These are phyloP conservation scores for Gossypium aridum DNA, from an alignment of 441 rosid genomes.

Conservation along the genomic window DNA sequence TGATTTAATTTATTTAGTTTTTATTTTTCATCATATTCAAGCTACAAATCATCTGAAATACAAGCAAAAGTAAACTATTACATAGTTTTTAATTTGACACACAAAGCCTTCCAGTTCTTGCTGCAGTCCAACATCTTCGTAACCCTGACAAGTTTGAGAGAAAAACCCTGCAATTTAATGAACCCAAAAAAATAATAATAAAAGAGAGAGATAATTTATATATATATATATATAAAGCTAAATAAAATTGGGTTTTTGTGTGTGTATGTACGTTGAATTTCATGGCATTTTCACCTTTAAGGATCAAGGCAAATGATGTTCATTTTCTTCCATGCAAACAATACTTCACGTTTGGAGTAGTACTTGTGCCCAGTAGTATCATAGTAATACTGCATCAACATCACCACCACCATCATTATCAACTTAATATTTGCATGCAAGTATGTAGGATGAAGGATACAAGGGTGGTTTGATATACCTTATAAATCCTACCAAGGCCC, in stretches of 20 bases:
- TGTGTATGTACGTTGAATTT: neutral
- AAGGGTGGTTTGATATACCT: neutral
- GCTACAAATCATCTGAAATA: too few species aligned
- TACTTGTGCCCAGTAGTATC: neutral
- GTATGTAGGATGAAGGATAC: neutral
- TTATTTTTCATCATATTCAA: too few species aligned
- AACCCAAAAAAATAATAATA: neutral
- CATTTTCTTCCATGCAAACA: neutral
- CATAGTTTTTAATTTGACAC: too few species aligned
- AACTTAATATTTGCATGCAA: neutral
- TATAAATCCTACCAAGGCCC: neutral
- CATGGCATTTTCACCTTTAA: neutral
- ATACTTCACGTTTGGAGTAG: neutral
- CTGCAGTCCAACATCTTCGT: neutral
- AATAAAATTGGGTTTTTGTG: too few species aligned
- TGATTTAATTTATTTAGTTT: too few species aligned
- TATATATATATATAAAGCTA: too few species aligned
- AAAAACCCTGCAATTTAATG: too few species aligned
- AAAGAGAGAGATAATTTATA: too few species aligned
- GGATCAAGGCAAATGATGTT: slow-evolving; percentile 11
- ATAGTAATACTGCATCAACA: slow-evolving; percentile 20
- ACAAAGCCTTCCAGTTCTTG: too few species aligned
- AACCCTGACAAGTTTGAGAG: neutral
- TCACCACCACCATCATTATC: neutral
- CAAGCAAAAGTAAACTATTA: too few species aligned